phyloP scores from a whole-genome alignment of 345 rosid genomes.

The Mercurialis annua region DNA sequence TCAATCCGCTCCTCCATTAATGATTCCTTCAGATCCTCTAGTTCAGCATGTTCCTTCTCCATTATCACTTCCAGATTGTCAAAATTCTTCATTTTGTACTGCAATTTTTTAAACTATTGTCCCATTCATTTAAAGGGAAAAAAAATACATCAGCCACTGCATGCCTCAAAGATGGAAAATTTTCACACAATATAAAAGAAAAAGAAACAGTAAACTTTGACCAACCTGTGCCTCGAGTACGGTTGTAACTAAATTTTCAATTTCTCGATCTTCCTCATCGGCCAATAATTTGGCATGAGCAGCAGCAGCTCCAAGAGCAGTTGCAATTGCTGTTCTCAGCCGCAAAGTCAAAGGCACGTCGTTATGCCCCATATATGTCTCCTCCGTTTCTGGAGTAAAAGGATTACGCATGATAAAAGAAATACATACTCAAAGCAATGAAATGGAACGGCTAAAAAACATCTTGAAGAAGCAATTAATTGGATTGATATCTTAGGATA shows the following conservation, averaged over 20 bases:
- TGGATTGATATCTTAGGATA: neutral
- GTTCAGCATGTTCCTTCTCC: conserved; percentile 64
- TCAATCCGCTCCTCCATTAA: conserved; percentile 24
- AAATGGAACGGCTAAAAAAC: neutral
- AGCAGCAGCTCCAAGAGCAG: conserved; percentile 79
- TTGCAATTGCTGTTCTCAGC: conserved; percentile 69
- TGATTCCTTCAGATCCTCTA: conserved; percentile 47
- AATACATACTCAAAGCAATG: neutral
- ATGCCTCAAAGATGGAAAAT: neutral
- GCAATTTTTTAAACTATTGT: conserved; percentile 67
- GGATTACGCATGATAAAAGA: conserved; percentile 4
- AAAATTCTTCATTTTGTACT: conserved; percentile 57
- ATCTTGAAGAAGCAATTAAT: neutral
- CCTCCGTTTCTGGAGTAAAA: conserved; percentile 41
- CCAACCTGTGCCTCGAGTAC: conserved; percentile 72
- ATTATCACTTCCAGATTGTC: conserved; percentile 67
- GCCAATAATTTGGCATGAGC: conserved; percentile 80
- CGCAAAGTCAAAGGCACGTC: conserved; percentile 58
- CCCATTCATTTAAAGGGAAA: conserved; percentile 12
- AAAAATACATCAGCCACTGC: conserved; percentile 13
- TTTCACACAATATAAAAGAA: neutral
- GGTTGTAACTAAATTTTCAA: conserved; percentile 54
- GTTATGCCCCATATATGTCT: conserved; percentile 27
- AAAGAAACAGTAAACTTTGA: conserved; percentile 2
- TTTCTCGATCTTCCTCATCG: conserved; percentile 80